Evolutionary conservation across 371 early-diverging fungal species (phyloP).

Genomic region (Basidiobolus meristosporus): DNA sequence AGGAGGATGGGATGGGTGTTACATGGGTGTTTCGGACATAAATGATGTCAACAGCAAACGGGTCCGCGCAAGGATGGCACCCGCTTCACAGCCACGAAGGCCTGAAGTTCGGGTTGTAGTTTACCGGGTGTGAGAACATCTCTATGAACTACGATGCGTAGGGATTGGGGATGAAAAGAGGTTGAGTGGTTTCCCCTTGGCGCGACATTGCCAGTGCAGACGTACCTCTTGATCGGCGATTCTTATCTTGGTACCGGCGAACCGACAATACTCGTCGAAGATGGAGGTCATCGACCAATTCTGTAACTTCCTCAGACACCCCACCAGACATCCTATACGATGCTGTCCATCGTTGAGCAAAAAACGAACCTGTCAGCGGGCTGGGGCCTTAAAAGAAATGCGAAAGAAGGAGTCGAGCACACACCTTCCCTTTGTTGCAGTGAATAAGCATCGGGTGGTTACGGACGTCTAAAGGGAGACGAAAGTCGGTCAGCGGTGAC

Average conservation of each 20-base stretch:
- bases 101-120: no score
- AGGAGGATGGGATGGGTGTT: no score
- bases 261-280: constrained; percentile 86
- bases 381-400: neutral
- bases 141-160: no score
- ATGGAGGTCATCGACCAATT: constrained; percentile 88
- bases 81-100: no score
- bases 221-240: constrained; percentile 86
- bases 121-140: no score
- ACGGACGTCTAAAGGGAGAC: constrained; percentile 25
- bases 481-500: no score
- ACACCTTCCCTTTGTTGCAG: constrained; percentile 84
- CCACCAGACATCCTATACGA: constrained; percentile 84
- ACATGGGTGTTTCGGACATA: no score
- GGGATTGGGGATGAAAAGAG: no score
- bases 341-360: constrained; percentile 41
- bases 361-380: neutral
- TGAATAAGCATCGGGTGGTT: constrained; percentile 78
- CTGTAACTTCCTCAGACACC: constrained; percentile 82
- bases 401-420: neutral
- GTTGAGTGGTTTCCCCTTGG: no score
- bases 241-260: constrained; percentile 70
- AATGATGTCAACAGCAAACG: no score
- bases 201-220: no score
- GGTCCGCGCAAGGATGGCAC: no score